A percentile compares a stretch with the other conserved stretches of the same genome.
Conservation (phyloP, 768 basidiomycete species). For the Candolleomyces efflorescens region DNA sequence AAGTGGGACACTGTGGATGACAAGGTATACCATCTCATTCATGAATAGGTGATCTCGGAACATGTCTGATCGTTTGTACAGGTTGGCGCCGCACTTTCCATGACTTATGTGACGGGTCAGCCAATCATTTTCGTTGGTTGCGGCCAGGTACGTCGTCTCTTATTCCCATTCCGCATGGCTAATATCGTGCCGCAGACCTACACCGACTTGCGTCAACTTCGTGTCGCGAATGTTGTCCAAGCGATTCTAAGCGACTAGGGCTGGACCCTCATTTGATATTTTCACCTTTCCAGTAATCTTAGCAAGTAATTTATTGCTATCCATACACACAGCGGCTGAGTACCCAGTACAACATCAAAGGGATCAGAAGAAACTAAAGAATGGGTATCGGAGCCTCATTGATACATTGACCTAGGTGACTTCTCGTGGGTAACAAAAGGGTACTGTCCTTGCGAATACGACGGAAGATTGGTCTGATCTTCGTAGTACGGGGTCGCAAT, state of each 20-base stretch:
- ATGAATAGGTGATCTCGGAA: not conserved
- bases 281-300: too few species aligned
- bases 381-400: too few species aligned
- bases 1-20: conserved; percentile 99
- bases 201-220: conserved; percentile 87
- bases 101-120: conserved; percentile 99
- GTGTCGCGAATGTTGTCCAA: conserved; percentile 90
- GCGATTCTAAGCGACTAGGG: conserved; percentile 78
- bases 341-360: too few species aligned
- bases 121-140: conserved; percentile 98
- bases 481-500: not conserved
- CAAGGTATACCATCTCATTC: conserved; percentile 51
- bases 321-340: not conserved
- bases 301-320: not conserved
- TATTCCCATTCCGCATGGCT: conserved; percentile 7
- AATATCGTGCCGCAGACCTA: conserved; percentile 65
- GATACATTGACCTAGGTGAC: not conserved
- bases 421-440: not conserved
- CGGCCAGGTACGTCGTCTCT: conserved; percentile 66
- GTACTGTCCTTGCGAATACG: not conserved
- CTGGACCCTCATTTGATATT: too few species aligned
- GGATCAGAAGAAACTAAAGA: too few species aligned
- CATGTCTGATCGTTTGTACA: conserved; percentile 25
- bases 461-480: not conserved
- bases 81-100: conserved; percentile 97